Percentiles rank a stretch among this genome's conserved stretches.
Conservation (phyloP, 2,329 filamentous ascomycete species). For the Talaromyces pinophilus region DNA sequence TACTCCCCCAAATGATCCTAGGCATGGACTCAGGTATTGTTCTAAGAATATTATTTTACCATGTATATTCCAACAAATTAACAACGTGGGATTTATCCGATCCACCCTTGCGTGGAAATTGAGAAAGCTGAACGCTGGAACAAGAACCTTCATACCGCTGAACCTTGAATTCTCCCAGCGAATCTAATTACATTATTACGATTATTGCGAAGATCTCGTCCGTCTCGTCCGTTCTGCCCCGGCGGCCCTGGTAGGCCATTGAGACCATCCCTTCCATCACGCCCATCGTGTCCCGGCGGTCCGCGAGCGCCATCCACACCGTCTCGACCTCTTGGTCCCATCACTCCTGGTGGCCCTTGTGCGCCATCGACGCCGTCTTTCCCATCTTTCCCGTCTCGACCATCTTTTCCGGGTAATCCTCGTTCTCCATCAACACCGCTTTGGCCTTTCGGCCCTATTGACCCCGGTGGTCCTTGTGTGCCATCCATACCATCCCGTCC, state of each 20-base stretch:
- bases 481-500: not conserved
- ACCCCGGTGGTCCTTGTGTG: not conserved
- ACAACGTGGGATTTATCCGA: too few relatives aligned
- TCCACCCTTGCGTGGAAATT: too few relatives aligned
- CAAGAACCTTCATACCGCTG: slow-evolving; percentile 25
- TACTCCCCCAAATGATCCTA: too few relatives aligned
- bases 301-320: not conserved
- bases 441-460: not conserved
- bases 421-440: not conserved
- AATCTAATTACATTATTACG: not conserved
- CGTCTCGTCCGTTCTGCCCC: not conserved
- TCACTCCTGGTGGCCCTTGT: not conserved
- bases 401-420: not conserved
- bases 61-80: too few relatives aligned
- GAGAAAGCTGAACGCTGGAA: not conserved
- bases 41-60: too few relatives aligned
- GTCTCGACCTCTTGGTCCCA: not conserved
- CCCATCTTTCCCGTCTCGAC: not conserved
- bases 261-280: slow-evolving; percentile 4
- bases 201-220: not conserved
- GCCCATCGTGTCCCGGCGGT: not conserved
- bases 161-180: not conserved
- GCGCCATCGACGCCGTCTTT: not conserved
- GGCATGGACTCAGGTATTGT: too few relatives aligned
- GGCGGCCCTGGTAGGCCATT: not conserved